A percentile compares a stretch with the other conserved stretches of the same genome.
These are phyloP conservation scores for Wilcoxina mikolae DNA, from an alignment of 495 filamentous ascomycete species.

Conservation along the genomic window DNA sequence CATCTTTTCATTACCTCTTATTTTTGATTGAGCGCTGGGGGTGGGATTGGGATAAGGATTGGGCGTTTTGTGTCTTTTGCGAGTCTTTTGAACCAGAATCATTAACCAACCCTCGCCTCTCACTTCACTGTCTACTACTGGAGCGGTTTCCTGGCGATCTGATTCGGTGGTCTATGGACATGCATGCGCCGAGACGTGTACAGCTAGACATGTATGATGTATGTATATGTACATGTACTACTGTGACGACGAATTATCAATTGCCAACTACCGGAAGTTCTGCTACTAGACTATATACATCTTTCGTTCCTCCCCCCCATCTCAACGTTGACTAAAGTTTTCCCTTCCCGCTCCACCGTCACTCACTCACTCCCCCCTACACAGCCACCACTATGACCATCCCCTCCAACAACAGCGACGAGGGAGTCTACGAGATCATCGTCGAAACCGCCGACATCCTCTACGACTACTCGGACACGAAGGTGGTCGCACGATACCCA, in stretches of 20 bases:
- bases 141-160: not conserved
- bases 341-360: not conserved
- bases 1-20: not conserved
- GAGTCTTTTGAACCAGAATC: not conserved
- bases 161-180: not conserved
- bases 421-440: slow-evolving; percentile 18
- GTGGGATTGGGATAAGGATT: too few relatives aligned
- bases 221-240: not conserved
- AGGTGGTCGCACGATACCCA: slow-evolving; percentile 15
- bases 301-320: not conserved
- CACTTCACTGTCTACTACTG: not conserved
- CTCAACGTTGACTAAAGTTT: not conserved
- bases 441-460: slow-evolving; percentile 24
- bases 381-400: slow-evolving; percentile 14
- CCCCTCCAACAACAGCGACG: slow-evolving; percentile 10
- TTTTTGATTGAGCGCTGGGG: too few relatives aligned
- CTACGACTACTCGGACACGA: slow-evolving; percentile 20
- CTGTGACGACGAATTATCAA: not conserved
- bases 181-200: too few relatives aligned
- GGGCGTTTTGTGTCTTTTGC: not conserved
- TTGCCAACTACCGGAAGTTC: not conserved
- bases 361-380: not conserved
- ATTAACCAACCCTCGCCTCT: not conserved
- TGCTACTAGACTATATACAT: too few relatives aligned
- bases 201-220: too few relatives aligned